Evolutionary conservation across 2,329 filamentous ascomycete genomes (phyloP).

Genomic region (Colletotrichum eremochloae): DNA sequence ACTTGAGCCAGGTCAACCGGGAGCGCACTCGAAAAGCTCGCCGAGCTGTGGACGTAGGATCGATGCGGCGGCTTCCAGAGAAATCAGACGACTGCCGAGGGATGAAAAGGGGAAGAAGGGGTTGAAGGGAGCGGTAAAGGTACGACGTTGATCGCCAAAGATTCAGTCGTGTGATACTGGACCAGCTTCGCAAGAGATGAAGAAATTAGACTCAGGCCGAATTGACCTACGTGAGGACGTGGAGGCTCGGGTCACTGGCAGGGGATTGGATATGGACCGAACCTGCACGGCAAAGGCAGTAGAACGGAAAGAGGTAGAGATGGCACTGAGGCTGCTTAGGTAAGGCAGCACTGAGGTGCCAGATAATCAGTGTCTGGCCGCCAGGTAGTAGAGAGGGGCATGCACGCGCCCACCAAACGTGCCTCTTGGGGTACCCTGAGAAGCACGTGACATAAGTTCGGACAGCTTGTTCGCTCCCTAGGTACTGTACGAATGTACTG

Average conservation of each 20-base stretch:
- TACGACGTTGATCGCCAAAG: constrained; percentile 26
- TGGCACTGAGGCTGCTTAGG: constrained; percentile 1
- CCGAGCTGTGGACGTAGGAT: constrained; percentile 13
- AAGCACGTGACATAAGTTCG: not conserved
- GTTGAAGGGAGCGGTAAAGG: not conserved
- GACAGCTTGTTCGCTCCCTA: too few species aligned
- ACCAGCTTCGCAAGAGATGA: constrained; percentile 24
- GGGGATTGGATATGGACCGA: constrained; percentile 25
- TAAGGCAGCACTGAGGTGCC: not conserved
- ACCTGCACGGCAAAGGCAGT: constrained; percentile 10
- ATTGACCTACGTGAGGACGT: constrained; percentile 38
- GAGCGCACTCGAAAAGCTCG: constrained; percentile 25
- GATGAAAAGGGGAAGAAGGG: not conserved
- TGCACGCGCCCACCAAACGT: too few species aligned
- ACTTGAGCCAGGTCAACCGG: constrained; percentile 33
- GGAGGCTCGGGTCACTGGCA: constrained; percentile 33
- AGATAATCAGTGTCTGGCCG: not conserved
- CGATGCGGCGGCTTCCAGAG: constrained; percentile 5
- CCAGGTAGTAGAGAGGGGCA: not conserved
- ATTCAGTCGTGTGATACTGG: constrained; percentile 11
- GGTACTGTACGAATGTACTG: too few species aligned
- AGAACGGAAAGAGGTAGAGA: not conserved
- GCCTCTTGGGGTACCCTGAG: not conserved
- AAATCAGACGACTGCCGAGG: not conserved
- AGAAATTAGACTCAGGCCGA: constrained; percentile 32